phyloP scores from a whole-genome alignment of 768 basidiomycete genomes.

The Tricholoma sp. region DNA sequence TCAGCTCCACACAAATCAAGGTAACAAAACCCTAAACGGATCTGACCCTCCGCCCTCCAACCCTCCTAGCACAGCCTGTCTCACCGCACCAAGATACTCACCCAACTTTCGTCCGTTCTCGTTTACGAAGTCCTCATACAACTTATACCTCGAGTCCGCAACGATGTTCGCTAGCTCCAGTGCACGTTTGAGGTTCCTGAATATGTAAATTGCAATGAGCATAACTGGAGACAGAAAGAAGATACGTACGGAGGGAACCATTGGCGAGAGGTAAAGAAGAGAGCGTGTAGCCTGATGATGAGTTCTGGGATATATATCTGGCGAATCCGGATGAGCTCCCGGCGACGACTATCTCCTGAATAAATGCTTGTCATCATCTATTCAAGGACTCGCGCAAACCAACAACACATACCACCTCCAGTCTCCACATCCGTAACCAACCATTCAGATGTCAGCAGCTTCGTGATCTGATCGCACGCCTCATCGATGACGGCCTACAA shows the following conservation, averaged over 20 bases:
- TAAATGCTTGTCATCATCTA: conserved; percentile 4
- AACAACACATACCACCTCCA: conserved; percentile 29
- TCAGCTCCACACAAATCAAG: neutral
- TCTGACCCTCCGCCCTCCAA: conserved; percentile 75
- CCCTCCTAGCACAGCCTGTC: conserved; percentile 65
- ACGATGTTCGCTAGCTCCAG: conserved; percentile 79
- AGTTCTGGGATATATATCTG: conserved; percentile 89
- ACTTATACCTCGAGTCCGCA: conserved; percentile 78
- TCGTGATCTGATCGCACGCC: conserved; percentile 59
- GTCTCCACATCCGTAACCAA: conserved; percentile 51
- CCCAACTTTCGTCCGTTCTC: conserved; percentile 55
- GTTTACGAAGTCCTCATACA: conserved; percentile 81
- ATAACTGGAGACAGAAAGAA: neutral
- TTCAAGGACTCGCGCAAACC: neutral
- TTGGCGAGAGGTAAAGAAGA: conserved; percentile 59
- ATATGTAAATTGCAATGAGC: neutral
- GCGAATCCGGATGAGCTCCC: conserved; percentile 76
- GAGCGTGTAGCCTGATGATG: conserved; percentile 52
- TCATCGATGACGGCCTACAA: conserved; percentile 55
- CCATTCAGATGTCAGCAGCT: conserved; percentile 77
- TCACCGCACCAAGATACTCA: conserved; percentile 72
- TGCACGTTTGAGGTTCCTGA: conserved; percentile 71
- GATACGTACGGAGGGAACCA: conserved; percentile 62
- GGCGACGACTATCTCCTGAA: conserved; percentile 47
- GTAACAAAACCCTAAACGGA: conserved; percentile 47